Conservation (phyloP, 495 filamentous ascomycete genomes). For the Penicillium canescens region DNA sequence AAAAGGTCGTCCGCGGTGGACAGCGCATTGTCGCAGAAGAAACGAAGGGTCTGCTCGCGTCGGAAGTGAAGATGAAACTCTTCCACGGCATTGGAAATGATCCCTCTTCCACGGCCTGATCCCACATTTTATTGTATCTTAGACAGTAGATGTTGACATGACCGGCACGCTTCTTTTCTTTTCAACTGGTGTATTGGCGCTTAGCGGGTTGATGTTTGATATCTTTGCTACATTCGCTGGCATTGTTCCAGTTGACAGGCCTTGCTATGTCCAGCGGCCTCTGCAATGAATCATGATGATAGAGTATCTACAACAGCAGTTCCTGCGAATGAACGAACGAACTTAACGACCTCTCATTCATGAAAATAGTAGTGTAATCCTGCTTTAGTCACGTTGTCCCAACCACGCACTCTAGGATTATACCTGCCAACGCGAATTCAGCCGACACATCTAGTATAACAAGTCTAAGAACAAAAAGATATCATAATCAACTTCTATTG, state of each 20-base stretch:
- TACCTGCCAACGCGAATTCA: too few species aligned
- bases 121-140: background rate
- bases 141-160: slow-evolving; percentile 17
- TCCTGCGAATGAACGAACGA: slow-evolving; percentile 9
- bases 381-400: too few species aligned
- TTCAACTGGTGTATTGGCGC: slow-evolving; percentile 15
- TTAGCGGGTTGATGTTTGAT: slow-evolving; percentile 10
- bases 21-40: slow-evolving; percentile 86
- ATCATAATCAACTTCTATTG: slow-evolving; percentile 14
- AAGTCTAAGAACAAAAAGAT: background rate
- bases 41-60: slow-evolving; percentile 77
- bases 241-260: background rate
- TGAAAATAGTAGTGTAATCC: too few species aligned
- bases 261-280: background rate
- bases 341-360: background rate
- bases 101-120: slow-evolving; percentile 11
- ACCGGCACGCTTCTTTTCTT: slow-evolving; percentile 15
- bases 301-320: slow-evolving; percentile 1
- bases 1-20: slow-evolving; percentile 77
- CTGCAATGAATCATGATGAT: slow-evolving; percentile 8
- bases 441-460: background rate
- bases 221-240: background rate
- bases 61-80: slow-evolving; percentile 79
- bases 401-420: too few species aligned
- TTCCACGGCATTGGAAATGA: slow-evolving; percentile 66